Conservation (phyloP, 2,329 filamentous ascomycete genomes). For the Chaetomiaceae sp. region DNA sequence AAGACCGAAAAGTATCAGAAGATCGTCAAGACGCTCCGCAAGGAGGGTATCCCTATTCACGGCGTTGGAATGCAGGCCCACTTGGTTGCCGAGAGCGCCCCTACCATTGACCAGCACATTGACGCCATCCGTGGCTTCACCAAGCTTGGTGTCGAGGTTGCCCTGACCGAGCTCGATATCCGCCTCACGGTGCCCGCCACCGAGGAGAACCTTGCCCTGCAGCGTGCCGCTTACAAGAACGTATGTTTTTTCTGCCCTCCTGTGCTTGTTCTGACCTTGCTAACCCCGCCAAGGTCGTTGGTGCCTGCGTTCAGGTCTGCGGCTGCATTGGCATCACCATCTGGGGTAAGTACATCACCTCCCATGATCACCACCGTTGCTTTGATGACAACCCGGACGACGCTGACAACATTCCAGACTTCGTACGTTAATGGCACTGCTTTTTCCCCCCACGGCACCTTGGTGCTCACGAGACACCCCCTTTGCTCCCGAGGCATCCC, state of each 20-base stretch:
- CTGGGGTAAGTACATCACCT: too few relatives aligned
- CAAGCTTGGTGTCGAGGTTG: slow-evolving; percentile 49
- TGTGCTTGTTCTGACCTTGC: background rate
- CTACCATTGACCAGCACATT: slow-evolving; percentile 41
- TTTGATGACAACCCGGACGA: too few relatives aligned
- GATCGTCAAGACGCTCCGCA: slow-evolving; percentile 41
- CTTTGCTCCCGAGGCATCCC: too few relatives aligned
- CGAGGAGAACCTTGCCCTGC: slow-evolving; percentile 37
- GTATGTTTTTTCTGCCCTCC: slow-evolving; percentile 3
- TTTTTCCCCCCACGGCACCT: too few relatives aligned
- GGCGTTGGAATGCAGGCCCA: slow-evolving; percentile 56
- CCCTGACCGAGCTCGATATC: slow-evolving; percentile 58
- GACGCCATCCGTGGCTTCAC: slow-evolving; percentile 46
- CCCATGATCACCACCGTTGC: slow-evolving; percentile 39
- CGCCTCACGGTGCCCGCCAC: slow-evolving; percentile 38
- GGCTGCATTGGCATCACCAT: slow-evolving; percentile 40
- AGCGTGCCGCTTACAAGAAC: slow-evolving; percentile 42
- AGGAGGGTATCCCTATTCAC: slow-evolving; percentile 45
- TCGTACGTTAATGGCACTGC: too few relatives aligned
- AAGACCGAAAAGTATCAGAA: slow-evolving; percentile 42
- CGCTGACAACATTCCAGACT: too few relatives aligned
- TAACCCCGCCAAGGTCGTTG: slow-evolving; percentile 21
- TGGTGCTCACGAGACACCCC: too few relatives aligned
- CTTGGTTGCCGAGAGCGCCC: slow-evolving; percentile 47
- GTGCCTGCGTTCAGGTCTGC: slow-evolving; percentile 32